Percentiles rank a stretch among this genome's conserved stretches.
phyloP scores from a whole-genome alignment of 2,329 filamentous ascomycete genomes.

The Fusarium papillatum region DNA sequence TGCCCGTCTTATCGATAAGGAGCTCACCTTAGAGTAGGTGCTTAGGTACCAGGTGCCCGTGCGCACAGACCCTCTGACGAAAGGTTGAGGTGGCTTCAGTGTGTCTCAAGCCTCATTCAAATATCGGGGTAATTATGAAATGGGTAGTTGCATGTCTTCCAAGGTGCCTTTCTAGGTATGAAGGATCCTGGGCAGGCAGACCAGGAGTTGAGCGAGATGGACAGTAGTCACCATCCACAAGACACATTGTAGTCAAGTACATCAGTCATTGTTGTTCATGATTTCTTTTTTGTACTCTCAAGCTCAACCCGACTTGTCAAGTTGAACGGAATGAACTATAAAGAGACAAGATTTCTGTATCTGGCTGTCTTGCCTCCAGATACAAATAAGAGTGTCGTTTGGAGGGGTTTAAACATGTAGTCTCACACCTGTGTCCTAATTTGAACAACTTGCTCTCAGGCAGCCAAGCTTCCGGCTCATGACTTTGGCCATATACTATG shows the following conservation, averaged over 20 bases:
- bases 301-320: slow-evolving; percentile 13
- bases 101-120: slow-evolving; percentile 34
- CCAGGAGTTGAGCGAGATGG: background rate
- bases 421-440: background rate
- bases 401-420: background rate
- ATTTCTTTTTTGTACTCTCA: slow-evolving; percentile 6
- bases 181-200: background rate
- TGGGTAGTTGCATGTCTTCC: background rate
- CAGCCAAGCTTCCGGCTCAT: slow-evolving; percentile 7
- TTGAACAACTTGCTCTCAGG: slow-evolving; percentile 4
- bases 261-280: slow-evolving; percentile 16
- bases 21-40: background rate
- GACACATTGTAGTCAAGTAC: too few relatives aligned
- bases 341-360: slow-evolving; percentile 4
- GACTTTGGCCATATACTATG: slow-evolving; percentile 6
- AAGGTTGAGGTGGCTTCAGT: background rate
- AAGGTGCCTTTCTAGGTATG: background rate
- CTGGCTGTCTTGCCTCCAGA: background rate
- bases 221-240: background rate
- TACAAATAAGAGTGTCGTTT: background rate
- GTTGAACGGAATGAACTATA: slow-evolving; percentile 8
- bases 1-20: slow-evolving; percentile 38
- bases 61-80: slow-evolving; percentile 15
- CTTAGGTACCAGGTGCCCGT: background rate
- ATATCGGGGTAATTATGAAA: slow-evolving; percentile 27